Evolutionary conservation across 2,329 filamentous ascomycete genomes (phyloP).

Genomic region (Fusarium duplospermum): DNA sequence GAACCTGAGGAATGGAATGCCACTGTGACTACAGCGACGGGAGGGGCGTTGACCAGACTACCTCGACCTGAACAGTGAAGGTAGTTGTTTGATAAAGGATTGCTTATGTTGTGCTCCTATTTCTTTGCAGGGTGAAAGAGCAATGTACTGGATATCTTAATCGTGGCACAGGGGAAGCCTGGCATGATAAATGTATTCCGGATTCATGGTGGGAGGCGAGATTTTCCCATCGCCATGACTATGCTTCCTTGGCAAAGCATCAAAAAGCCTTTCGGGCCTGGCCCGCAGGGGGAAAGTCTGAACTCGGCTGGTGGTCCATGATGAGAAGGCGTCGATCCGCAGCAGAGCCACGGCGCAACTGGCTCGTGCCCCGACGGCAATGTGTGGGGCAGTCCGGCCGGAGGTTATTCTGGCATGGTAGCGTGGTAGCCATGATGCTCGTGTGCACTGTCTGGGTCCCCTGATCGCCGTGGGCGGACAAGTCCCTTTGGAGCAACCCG

Average conservation of each 20-base stretch:
- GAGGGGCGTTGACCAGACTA: slow-evolving; percentile 1
- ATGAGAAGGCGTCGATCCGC: slow-evolving; percentile 8
- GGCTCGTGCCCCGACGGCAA: background rate
- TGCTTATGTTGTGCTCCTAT: background rate
- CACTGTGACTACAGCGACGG: slow-evolving; percentile 8
- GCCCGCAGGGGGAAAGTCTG: slow-evolving; percentile 30
- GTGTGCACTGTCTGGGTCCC: slow-evolving; percentile 1
- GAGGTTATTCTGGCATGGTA: slow-evolving; percentile 19
- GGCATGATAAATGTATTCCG: slow-evolving; percentile 28
- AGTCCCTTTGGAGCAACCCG: background rate
- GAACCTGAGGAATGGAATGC: slow-evolving; percentile 6
- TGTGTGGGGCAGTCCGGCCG: slow-evolving; percentile 22
- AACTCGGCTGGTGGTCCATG: slow-evolving; percentile 14
- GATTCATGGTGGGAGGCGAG: background rate
- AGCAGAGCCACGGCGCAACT: slow-evolving; percentile 17
- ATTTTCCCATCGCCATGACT: slow-evolving; percentile 2
- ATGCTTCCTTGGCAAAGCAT: slow-evolving; percentile 15
- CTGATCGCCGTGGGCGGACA: slow-evolving; percentile 22
- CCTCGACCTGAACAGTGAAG: background rate
- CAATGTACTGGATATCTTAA: background rate
- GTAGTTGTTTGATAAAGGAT: background rate
- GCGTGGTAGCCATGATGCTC: background rate
- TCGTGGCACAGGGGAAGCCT: background rate
- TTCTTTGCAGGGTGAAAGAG: background rate
- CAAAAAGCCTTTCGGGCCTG: slow-evolving; percentile 2